Conservation (phyloP, 1,139 yeast genomes). For the Lodderomyces oxycetoniae region DNA sequence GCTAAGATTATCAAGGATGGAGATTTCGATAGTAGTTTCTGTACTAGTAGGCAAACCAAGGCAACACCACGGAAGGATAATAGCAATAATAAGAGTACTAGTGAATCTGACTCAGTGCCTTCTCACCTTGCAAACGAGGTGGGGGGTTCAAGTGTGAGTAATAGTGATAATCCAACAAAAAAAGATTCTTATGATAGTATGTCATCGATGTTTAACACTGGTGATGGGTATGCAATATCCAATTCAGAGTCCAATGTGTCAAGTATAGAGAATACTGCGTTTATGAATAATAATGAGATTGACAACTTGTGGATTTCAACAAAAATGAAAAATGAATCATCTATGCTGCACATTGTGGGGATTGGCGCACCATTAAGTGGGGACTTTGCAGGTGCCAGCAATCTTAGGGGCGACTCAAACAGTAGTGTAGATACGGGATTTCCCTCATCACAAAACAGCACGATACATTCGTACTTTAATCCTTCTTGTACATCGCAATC, state of each 20-base stretch:
- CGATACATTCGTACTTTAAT: not conserved
- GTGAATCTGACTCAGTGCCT: not conserved
- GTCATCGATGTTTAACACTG: not conserved
- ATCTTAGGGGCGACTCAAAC: no score
- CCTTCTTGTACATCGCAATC: not conserved
- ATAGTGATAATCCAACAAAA: not conserved
- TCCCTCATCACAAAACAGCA: not conserved
- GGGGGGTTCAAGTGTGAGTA: not conserved
- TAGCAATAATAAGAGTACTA: not conserved
- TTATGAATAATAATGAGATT: conserved; percentile 28
- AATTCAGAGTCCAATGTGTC: conserved; percentile 5
- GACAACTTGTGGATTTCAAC: conserved; percentile 38
- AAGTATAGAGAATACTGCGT: conserved; percentile 19
- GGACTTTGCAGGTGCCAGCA: not conserved
- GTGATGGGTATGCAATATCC: not conserved
- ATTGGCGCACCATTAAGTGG: not conserved
- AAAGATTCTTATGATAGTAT: no score
- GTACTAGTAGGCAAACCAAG: not conserved
- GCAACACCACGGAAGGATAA: not conserved
- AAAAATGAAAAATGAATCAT: conserved; percentile 7
- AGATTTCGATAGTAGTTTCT: not conserved
- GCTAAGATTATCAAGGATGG: not conserved
- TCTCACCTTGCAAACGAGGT: not conserved
- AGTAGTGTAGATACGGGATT: not conserved
- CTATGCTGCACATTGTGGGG: not conserved